Base-by-base conservation (phyloP, 768 basidiomycete genomes). In the Pulveroboletus sp. region DNA sequence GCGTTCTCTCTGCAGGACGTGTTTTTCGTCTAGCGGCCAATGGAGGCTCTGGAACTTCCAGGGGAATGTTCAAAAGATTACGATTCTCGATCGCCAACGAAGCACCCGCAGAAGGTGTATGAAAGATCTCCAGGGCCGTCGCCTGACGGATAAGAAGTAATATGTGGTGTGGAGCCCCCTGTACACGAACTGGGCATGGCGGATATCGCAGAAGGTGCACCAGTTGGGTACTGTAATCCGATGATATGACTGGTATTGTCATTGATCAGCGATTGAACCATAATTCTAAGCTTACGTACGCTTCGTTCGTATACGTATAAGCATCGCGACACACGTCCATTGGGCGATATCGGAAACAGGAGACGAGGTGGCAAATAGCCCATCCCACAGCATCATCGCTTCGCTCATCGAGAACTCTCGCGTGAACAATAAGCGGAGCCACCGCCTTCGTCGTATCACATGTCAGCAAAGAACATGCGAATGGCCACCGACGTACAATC, bases 381-480 rank as follows among this genome's bases (percentile, higher is more conserved):
- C 93, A 66, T 99, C 96, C 96, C 96, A 98, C n/a, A 99, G 64
- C 30, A 79, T 74, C 81, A 99, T 82, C 0, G 89, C 81, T 53
- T 90, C 84, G 4, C 73, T 60, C 75, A 97, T 80, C 36, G 74
- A 78, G 58, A 98, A 87, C 67, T 99, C 96, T 41, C 96, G 79
- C 5, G 93, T 94, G 69, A 97, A 98, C 6, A 99, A 73, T 15
- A 98, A 72, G 32, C 96, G 79, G 9, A 98, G 73, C 93, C 94
- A 98, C 28, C 96, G 93, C 51, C 92, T 94, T 55, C 26, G 49
- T 50, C 26, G 7, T 11, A 52, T 17, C 46, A 17, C 37, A 60
- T 13, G 41, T 63, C 39, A 63, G 57, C 24, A 27, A 11, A 44
- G 48, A 44, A 40, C 43, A 56, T 49, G 35, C 13, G 37, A 40